Evolutionary conservation across 768 basidiomycete genomes (phyloP).

Genomic region (Xerocomus spinulosus): DNA sequence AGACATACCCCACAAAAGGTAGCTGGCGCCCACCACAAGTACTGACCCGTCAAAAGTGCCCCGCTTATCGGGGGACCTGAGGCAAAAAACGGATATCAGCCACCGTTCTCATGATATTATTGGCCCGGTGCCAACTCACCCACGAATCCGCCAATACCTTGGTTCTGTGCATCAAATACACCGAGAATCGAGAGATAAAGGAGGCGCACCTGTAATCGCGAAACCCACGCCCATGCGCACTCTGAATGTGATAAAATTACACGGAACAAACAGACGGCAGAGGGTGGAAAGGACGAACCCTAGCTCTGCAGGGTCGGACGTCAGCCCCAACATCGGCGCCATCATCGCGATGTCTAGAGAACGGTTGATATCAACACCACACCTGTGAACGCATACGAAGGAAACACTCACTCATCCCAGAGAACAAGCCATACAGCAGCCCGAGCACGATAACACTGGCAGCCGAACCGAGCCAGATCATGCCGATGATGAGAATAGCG

Average conservation of each 20-base stretch:
- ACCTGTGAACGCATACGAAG: no score
- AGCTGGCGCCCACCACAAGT: conserved; percentile 55
- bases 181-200: background rate
- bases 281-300: conserved; percentile 28
- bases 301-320: conserved; percentile 42
- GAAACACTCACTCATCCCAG: conserved; percentile 34
- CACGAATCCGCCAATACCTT: conserved; percentile 6
- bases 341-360: conserved; percentile 33
- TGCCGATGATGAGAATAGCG: conserved; percentile 39
- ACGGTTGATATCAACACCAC: background rate
- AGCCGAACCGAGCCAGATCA: conserved; percentile 35
- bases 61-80: conserved; percentile 55
- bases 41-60: conserved; percentile 44
- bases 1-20: conserved; percentile 43
- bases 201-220: conserved; percentile 35
- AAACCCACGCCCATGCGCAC: conserved; percentile 46
- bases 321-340: conserved; percentile 38
- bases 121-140: background rate
- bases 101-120: background rate
- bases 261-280: background rate
- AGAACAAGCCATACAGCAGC: conserved; percentile 43
- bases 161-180: background rate
- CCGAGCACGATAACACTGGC: conserved; percentile 37
- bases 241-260: conserved; percentile 3
- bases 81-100: conserved; percentile 15